These are phyloP conservation scores for Myxozyma sirexii DNA, from an alignment of 805 yeast genomes.

Conservation along the genomic window DNA sequence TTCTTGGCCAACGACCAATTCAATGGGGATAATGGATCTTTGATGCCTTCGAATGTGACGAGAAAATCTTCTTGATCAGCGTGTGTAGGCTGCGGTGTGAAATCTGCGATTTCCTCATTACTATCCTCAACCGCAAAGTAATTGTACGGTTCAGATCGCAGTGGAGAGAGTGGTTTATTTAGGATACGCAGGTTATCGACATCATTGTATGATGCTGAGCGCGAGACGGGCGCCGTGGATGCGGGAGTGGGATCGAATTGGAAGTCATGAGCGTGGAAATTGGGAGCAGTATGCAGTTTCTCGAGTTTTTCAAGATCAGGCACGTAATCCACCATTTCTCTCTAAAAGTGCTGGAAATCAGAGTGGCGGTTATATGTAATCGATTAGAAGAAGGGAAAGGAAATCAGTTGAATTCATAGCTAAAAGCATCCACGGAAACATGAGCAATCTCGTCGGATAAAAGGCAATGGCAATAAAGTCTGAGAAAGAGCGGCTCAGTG, in stretches of 20 bases:
- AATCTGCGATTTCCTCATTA: slow-evolving; percentile 17
- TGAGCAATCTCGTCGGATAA: no score
- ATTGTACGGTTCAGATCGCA: not conserved
- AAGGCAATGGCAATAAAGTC: no score
- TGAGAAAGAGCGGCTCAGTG: not conserved
- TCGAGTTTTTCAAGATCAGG: slow-evolving; percentile 3
- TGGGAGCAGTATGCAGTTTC: slow-evolving; percentile 12
- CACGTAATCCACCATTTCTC: no score
- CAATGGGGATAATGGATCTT: slow-evolving; percentile 73
- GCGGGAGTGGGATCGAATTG: not conserved
- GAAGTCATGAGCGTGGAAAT: not conserved
- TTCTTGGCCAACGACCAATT: slow-evolving; percentile 47
- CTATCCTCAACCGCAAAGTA: slow-evolving; percentile 4
- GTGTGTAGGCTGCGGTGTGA: slow-evolving; percentile 17
- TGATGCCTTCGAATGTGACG: slow-evolving; percentile 69
- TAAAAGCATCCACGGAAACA: no score
- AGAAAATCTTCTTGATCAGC: slow-evolving; percentile 15
- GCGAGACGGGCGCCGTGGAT: slow-evolving; percentile 8
- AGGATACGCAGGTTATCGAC: slow-evolving; percentile 3
- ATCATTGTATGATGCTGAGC: slow-evolving; percentile 12
- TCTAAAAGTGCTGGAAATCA: not conserved
- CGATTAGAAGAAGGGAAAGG: not conserved
- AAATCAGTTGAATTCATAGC: no score
- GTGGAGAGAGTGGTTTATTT: not conserved
- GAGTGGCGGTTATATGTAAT: not conserved